Base-by-base conservation (phyloP, 768 basidiomycete species). In the Mycena kentingensis region DNA sequence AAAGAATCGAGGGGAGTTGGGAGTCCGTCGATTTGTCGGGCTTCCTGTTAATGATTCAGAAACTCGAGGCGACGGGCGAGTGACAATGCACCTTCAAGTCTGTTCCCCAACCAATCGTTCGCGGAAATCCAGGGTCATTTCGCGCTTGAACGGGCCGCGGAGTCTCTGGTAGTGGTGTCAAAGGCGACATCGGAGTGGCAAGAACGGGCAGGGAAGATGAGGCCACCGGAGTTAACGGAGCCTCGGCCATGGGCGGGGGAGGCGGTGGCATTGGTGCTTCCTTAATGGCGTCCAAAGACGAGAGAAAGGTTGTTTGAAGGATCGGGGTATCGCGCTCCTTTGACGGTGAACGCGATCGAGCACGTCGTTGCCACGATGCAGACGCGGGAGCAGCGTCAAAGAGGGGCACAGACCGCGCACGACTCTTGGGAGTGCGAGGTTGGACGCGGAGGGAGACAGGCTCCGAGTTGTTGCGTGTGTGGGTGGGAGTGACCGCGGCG, bases 141-240 rank as follows among this genome's bases (percentile, higher is more conserved):
- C 52, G 16, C 51, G 15, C 2, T 32, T 49, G 35, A 48, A 31
- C 52, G 57, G 66, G 66, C 25, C 63, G 61, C 5, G 81, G 80
- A 1, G 82, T 79, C 53, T 76, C 71, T 5, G 80, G 75, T 28
- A 80, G 60, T 6, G 82, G 82, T 6, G 82, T 82, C 29, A 84
- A 67, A 16, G 76, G 76, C 1, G 77, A 78, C 52, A 72, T 63
- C 10, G 73, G 66, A 4, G 65, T 60, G 15, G 53, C 51, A 42
- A 54, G 48, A 5, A 51, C 49, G 32, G 43, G 39, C 12, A 47
- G 26, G 21, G 38, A 31, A 25, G 26, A 45, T 8, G 57, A 34
- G 36, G 44, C 46, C 25, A 49, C 25, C 22, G 70, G 69, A 5
- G 70, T 70, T 6, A 60, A 47, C 10, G 66, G 63, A 22, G 55